Evolutionary conservation across 1,284 basidiomycete genomes (phyloP).

Genomic region (Gomphus bonarii): DNA sequence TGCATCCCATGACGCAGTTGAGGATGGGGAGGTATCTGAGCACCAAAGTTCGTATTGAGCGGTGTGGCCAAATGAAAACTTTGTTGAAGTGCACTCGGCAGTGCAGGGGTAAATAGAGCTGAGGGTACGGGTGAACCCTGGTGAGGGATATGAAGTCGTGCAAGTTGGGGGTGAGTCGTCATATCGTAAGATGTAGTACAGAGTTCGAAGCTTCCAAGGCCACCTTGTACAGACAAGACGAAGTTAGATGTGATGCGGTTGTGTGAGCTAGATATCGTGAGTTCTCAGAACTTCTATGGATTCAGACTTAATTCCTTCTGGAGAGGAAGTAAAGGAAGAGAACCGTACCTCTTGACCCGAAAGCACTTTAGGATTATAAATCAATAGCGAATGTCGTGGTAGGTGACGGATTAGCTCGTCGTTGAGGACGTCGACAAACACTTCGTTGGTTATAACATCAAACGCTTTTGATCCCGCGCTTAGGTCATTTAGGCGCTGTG

Average conservation of each 20-base stretch:
- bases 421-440: not conserved
- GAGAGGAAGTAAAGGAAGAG: not conserved
- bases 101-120: slow-evolving; percentile 48
- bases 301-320: not conserved
- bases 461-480: slow-evolving; percentile 1
- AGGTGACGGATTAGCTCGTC: not conserved
- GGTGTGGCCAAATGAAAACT: slow-evolving; percentile 33
- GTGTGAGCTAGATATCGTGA: not conserved
- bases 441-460: not conserved
- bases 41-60: slow-evolving; percentile 36
- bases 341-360: not conserved
- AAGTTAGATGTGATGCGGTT: not conserved
- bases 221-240: not conserved
- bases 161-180: slow-evolving; percentile 6
- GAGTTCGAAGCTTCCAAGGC: not conserved
- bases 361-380: not conserved
- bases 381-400: not conserved
- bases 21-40: slow-evolving; percentile 33
- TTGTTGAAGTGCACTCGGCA: slow-evolving; percentile 51
- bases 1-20: slow-evolving; percentile 40
- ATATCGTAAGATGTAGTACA: not conserved
- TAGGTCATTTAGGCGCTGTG: not conserved
- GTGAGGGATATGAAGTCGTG: slow-evolving; percentile 10
- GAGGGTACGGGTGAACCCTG: slow-evolving; percentile 4
- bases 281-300: not conserved